Evolutionary conservation across 2,329 filamentous ascomycete species (phyloP), one percentile per base, ranked within the genome.

Genomic region (Neofusicoccum umdonicola): DNA sequence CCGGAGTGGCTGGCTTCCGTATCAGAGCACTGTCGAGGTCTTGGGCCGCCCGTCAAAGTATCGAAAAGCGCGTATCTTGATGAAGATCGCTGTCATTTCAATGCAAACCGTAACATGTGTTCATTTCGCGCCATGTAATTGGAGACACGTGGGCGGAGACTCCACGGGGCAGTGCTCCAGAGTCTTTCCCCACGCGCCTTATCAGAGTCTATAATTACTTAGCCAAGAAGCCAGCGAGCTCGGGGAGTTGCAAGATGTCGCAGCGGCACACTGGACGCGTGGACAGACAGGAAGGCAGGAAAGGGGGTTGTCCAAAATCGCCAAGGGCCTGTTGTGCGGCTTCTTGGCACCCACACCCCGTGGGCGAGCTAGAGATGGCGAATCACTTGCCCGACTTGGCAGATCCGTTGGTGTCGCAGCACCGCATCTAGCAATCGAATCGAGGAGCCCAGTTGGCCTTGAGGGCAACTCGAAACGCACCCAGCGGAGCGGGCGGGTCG

Each of bases 381-480:
- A 39, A 39, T 39, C 11, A 54, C 8, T 54, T 58, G 39, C 54
- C 39, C 39, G 39, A 57, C 37, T 42, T 44, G 39, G 54, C 54
- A 58, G 35, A 42, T n/a, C 34, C 6, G 37, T 41, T 12, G 37
- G 51, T 41, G 19, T 56, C 35, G 34, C 52, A 31, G 50, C 31
- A 31, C 27, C 27, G 27, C 51, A 56, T 12, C 19, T 9, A 9
- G 51, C n/a, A 39, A 8, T 39, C 37, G 34, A 37, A 17, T 42
- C 35, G 17, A 56, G 12, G 17, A n/a, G 51, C 11, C 7, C 17
- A 3, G 19, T 11, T 3, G 34, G 19, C 13, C 47, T 19, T 34
- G 54, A 19, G 34, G 54, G 54, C 54, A 58, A 45, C 19, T 58
- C 54, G 54, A 58, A 58, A 58, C 54, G 54, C 39, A 8, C 12